These are phyloP conservation scores for Bremia lactucae DNA, from an alignment of 352 stramenopile genomes.

Conservation along the genomic window DNA sequence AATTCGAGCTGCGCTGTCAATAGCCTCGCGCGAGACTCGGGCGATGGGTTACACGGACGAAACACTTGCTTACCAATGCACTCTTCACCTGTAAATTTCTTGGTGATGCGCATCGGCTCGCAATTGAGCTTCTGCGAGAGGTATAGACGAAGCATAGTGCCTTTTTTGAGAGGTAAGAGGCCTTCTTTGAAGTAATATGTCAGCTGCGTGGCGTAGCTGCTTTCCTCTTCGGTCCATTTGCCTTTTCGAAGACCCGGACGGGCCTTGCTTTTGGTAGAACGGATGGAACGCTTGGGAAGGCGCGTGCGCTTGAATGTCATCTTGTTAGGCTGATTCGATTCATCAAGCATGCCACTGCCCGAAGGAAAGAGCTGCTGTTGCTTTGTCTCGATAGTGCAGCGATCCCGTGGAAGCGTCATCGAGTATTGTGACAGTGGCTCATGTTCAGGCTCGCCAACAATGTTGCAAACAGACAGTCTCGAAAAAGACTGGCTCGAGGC, in stretches of 20 bases:
- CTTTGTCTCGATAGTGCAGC: slow-evolving; percentile 16
- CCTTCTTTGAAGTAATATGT: slow-evolving; percentile 83
- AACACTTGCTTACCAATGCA: slow-evolving; percentile 88
- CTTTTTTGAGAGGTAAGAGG: slow-evolving; percentile 66
- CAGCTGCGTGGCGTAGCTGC: slow-evolving; percentile 55
- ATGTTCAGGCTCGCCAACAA: slow-evolving; percentile 13
- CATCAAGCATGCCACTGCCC: slow-evolving; percentile 1
- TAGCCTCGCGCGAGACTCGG: slow-evolving; percentile 47
- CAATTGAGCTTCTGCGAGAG: slow-evolving; percentile 89
- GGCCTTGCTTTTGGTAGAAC: slow-evolving; percentile 79
- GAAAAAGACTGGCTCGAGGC: slow-evolving; percentile 4
- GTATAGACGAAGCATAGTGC: slow-evolving; percentile 85
- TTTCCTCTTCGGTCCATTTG: slow-evolving; percentile 83
- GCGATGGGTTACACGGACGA: slow-evolving; percentile 56
- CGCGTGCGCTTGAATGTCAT: slow-evolving; percentile 36
- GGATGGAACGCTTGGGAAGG: slow-evolving; percentile 41
- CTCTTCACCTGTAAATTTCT: slow-evolving; percentile 87
- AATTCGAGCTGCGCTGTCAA: slow-evolving; percentile 71
- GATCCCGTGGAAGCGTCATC: slow-evolving; percentile 15
- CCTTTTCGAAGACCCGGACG: slow-evolving; percentile 76
- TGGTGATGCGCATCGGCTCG: slow-evolving; percentile 88
- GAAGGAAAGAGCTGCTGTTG: slow-evolving; percentile 10
- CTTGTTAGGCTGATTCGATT: slow-evolving; percentile 38
- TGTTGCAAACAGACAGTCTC: slow-evolving; percentile 7
- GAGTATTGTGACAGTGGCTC: slow-evolving; percentile 20